A percentile compares a stretch with the other conserved stretches of the same genome.
Evolutionary conservation across 1,139 yeast species (phyloP).

Genomic region (Wickerhamomyces sp.): DNA sequence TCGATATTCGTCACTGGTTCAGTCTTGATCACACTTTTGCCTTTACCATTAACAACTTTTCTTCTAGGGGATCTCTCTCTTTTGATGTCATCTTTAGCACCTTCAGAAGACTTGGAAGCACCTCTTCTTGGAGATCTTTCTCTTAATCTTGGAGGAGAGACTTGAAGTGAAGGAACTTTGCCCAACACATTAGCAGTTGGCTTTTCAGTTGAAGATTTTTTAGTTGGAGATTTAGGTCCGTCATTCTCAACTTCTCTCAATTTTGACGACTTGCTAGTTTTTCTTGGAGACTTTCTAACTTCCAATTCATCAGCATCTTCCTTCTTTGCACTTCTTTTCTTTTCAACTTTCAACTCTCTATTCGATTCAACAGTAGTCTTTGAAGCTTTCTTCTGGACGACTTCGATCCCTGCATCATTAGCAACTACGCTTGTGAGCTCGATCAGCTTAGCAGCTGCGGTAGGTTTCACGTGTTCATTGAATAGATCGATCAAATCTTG

Average conservation of each 20-base stretch:
- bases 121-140: conserved; percentile 16
- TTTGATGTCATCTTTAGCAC: background rate
- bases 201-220: conserved; percentile 1
- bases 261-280: conserved; percentile 6
- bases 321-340: conserved; percentile 3
- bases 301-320: conserved; percentile 1
- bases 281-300: conserved; percentile 15
- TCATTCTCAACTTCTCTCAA: background rate
- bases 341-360: conserved; percentile 1
- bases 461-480: conserved; percentile 35
- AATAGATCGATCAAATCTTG: conserved; percentile 55
- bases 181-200: conserved; percentile 5
- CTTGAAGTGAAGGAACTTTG: conserved; percentile 10
- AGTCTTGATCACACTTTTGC: too few species aligned
- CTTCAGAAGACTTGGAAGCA: background rate
- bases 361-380: background rate
- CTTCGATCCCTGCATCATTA: conserved; percentile 28
- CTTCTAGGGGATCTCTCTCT: conserved; percentile 9
- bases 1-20: background rate
- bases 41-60: background rate
- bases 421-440: conserved; percentile 19
- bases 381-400: conserved; percentile 12
- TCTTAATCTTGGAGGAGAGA: conserved; percentile 4
- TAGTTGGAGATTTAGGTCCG: conserved; percentile 4
- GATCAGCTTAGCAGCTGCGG: conserved; percentile 12